Percentiles rank a stretch among this genome's conserved stretches.
phyloP scores from a whole-genome alignment of 768 basidiomycete genomes.

The Pisolithus sp. region DNA sequence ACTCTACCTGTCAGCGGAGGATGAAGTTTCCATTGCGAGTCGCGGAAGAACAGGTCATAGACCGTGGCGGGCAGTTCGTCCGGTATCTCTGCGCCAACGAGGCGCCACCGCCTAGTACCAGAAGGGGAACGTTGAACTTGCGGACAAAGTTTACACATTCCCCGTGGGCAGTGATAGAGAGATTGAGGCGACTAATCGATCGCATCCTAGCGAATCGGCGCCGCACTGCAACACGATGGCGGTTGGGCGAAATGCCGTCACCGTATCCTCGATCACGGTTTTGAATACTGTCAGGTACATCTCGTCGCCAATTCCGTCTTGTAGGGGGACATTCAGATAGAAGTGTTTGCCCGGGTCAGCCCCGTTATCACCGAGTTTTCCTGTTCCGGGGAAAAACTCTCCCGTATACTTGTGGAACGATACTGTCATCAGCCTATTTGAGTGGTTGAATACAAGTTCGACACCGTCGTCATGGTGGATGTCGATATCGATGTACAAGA shows the following conservation, averaged over 20 bases:
- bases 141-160: constrained; percentile 98
- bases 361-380: constrained; percentile 91
- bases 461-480: constrained; percentile 99
- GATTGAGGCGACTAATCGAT: constrained; percentile 94
- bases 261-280: constrained; percentile 90
- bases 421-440: too few species aligned
- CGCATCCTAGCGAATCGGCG: constrained; percentile 92
- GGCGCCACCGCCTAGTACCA: constrained; percentile 94
- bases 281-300: constrained; percentile 96
- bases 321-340: constrained; percentile 87
- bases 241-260: constrained; percentile 80
- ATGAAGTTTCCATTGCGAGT: constrained; percentile 87
- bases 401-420: constrained; percentile 96
- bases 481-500: constrained; percentile 98
- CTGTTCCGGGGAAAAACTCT: constrained; percentile 97
- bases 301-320: constrained; percentile 95
- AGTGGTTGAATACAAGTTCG: constrained; percentile 86
- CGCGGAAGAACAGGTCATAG: constrained; percentile 90
- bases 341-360: constrained; percentile 89
- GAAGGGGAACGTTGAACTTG: constrained; percentile 81
- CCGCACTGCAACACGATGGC: constrained; percentile 95
- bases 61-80: constrained; percentile 84
- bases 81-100: constrained; percentile 76
- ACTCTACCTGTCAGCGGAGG: constrained; percentile 88
- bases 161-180: constrained; percentile 95